Base-by-base conservation (phyloP, 2,329 filamentous ascomycete species). In the Talaromyces funiculosus region DNA sequence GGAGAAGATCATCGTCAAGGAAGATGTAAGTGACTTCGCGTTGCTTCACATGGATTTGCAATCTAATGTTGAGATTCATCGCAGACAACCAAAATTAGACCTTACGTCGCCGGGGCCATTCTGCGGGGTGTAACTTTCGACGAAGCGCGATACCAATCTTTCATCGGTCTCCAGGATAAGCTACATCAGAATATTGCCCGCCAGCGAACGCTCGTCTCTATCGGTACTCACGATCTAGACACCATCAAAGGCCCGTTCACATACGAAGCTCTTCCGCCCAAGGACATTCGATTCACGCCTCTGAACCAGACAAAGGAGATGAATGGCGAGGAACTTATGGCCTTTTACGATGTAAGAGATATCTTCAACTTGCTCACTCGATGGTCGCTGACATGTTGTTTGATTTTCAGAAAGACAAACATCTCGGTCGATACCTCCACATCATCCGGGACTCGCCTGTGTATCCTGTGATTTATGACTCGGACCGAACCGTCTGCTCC, bases 151-250 rank as follows among this genome's bases (percentile, higher is more conserved):
- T 99, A 99, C 76, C 90, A 96, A 68, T 97, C 92, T 71, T 99
- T 99, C 89, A 99, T 99, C 73, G 85, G 88, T 60, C 84, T 99
- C 53, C 94, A 99, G 80, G 95, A 99, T 79, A 99, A 99, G 81
- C 85, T 99, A 53, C 94, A 99, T 80, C 89, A 93, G 74, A 99
- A 99, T 73, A 81, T 99, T 66, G 95, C 94, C 53, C 86, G 94
- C 64, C 90, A 97, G 76, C 83, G 94, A 69, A 97, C 93, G 0
- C 80, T 99, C 51, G 93, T 97, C n/a, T 90, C 93, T 22, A 97
- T 99, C 72, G 94, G 94, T 68, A 99, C 94, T 3, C 94, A 99
- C 76, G 93, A 99, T 73, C 81, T 97, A 65, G 92, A 97, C 73
- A 97, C 90, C 18, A 81, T 99, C 68, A 81, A 96, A 76, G 94